Conservation (phyloP, 495 filamentous ascomycete genomes). For the Haplographium delicatum region DNA sequence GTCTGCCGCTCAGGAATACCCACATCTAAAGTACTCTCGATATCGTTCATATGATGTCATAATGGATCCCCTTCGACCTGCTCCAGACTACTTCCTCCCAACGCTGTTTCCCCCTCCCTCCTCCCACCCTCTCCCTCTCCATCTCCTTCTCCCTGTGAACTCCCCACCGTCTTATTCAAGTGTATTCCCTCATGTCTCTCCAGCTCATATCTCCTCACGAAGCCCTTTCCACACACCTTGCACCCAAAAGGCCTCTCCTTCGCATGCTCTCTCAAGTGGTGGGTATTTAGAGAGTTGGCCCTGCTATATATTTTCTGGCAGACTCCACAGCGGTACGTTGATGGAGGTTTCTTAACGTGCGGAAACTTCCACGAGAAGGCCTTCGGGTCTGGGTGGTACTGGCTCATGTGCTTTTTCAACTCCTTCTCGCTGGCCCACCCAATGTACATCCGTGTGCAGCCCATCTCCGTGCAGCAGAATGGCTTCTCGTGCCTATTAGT, state of each 20-base stretch:
- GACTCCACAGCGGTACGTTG: neutral
- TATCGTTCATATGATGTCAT: too few relatives aligned
- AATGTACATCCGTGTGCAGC: constrained; percentile 30
- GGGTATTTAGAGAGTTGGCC: constrained; percentile 1
- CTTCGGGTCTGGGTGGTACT: constrained; percentile 10
- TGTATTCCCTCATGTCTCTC: constrained; percentile 8
- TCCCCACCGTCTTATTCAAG: neutral
- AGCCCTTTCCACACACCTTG: constrained; percentile 6
- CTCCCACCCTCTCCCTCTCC: too few relatives aligned
- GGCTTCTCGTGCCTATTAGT: constrained; percentile 31
- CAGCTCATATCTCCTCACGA: constrained; percentile 11
- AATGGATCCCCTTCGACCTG: too few relatives aligned
- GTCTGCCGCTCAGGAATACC: too few relatives aligned
- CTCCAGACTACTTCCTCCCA: neutral
- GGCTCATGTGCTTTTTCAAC: constrained; percentile 30
- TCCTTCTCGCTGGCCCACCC: constrained; percentile 36
- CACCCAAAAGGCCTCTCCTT: constrained; percentile 11
- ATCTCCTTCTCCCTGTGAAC: neutral
- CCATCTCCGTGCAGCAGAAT: constrained; percentile 29
- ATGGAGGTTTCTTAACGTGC: constrained; percentile 3
- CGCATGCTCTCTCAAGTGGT: constrained; percentile 9
- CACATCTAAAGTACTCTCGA: too few relatives aligned
- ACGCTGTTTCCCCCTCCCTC: too few relatives aligned
- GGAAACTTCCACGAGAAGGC: constrained; percentile 9
- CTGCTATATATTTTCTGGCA: constrained; percentile 10